A percentile compares a stretch with the other conserved stretches of the same genome.
Evolutionary conservation across 176 grass and related monocot genomes (phyloP).

Genomic region (Echinochloa phyllopogon): DNA sequence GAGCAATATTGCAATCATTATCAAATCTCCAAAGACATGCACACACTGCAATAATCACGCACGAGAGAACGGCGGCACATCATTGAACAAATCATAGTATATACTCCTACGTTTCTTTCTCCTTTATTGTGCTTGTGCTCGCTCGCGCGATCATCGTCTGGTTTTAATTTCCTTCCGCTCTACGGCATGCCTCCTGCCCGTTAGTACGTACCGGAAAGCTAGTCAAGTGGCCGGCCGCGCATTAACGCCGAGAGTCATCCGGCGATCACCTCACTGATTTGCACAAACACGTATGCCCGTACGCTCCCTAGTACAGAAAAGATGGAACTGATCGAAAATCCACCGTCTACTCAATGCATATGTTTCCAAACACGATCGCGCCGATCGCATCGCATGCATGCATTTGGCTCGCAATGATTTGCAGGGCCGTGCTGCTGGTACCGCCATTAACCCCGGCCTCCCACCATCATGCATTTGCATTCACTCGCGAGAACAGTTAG

Average conservation of each 20-base stretch:
- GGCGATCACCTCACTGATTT: conserved; percentile 21
- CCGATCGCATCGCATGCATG: neutral
- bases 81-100: conserved; percentile 28
- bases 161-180: conserved; percentile 26
- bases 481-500: too few relatives aligned
- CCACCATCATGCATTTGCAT: neutral
- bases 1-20: conserved; percentile 21
- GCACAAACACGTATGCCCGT: conserved; percentile 43
- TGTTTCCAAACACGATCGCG: neutral
- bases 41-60: neutral
- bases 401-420: neutral
- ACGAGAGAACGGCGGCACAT: neutral
- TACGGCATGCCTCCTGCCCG: conserved; percentile 25
- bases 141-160: neutral
- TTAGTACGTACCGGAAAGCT: conserved; percentile 16
- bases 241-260: conserved; percentile 33
- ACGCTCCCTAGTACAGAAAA: neutral
- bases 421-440: neutral
- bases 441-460: too few relatives aligned
- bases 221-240: conserved; percentile 2
- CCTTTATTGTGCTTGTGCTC: conserved; percentile 19
- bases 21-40: neutral
- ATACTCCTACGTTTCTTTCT: conserved; percentile 7
- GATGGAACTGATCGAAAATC: conserved; percentile 20
- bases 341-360: neutral